Evolutionary conservation across 1,284 basidiomycete species (phyloP), one percentile per base, ranked within the genome.

Genomic region (Puccinia brachypodii): DNA sequence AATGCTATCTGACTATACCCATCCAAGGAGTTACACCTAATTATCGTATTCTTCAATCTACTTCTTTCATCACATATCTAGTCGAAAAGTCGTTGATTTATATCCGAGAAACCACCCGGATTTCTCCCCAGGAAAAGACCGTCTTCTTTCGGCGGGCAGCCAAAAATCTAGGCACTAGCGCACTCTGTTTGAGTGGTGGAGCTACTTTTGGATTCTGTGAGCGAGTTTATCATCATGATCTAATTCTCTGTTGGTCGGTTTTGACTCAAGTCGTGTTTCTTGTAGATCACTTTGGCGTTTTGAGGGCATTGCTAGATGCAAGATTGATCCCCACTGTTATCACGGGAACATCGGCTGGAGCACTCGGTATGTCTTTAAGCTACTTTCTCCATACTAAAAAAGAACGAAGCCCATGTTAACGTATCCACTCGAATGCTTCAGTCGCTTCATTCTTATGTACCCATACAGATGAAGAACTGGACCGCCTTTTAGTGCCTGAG

Each of bases 151-250:
- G 93, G 86, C 91, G 90, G 82, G 91, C 92, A 62, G 94, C 94
- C 85, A 93, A 89, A 82, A 97, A 98, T 87, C 90, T 97, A 33
- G 96, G 96, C 83, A 89, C 90, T n/a, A 90, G 93, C 72, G 97
- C 96, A 0, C 88, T 99, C 6, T 98, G 96, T 87, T 89, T 99
- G 7, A 95, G 93, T 16, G 96, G 96, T 25, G 96, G 96, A 16
- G 96, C 93, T 2, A 92, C 92, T 0, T 97, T 98, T 85, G 96
- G 94, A 2, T 98, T 97, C 87, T 96, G 73, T 76, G 25, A 66
- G 40, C 53, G 83, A 4, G 42, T 62, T 22, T 62, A n/a, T n/a
- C n/a, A n/a, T 11, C n/a, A 38, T 11, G 13, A 76, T 6, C 19
- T 58, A 14, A 47, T 28, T 53, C 31, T 16, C 36, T 31, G 25